Evolutionary conservation across 768 basidiomycete species (phyloP).

Genomic region (Suillus ampliporus): DNA sequence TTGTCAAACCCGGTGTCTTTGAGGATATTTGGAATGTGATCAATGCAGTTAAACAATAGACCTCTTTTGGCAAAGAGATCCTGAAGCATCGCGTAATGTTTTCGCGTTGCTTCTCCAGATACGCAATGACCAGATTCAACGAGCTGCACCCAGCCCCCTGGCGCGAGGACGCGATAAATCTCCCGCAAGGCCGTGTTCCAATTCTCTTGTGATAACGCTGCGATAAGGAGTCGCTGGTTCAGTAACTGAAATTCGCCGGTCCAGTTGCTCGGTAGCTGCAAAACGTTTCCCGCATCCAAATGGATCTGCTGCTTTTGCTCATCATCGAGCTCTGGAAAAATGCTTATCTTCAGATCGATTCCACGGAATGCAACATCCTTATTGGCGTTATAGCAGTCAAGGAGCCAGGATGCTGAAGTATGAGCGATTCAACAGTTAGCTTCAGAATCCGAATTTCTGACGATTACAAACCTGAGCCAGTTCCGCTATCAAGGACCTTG

Average conservation of each 20-base stretch:
- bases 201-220: slow-evolving; percentile 32
- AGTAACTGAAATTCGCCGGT: slow-evolving; percentile 35
- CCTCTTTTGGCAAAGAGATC: slow-evolving; percentile 7
- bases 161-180: slow-evolving; percentile 36
- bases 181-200: slow-evolving; percentile 34
- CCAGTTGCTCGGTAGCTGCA: slow-evolving; percentile 37
- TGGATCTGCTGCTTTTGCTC: slow-evolving; percentile 21
- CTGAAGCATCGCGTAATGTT: not conserved
- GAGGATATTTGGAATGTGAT: slow-evolving; percentile 6
- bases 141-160: slow-evolving; percentile 41
- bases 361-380: slow-evolving; percentile 28
- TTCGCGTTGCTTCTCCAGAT: slow-evolving; percentile 1
- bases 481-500: slow-evolving; percentile 30
- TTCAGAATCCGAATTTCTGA: not conserved
- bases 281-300: slow-evolving; percentile 30
- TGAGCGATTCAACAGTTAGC: not conserved
- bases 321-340: slow-evolving; percentile 20
- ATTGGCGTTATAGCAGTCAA: slow-evolving; percentile 22
- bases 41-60: not conserved
- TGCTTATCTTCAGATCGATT: slow-evolving; percentile 29
- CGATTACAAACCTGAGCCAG: slow-evolving; percentile 23
- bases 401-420: slow-evolving; percentile 28
- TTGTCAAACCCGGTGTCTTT: not conserved
- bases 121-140: slow-evolving; percentile 26
- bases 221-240: slow-evolving; percentile 39